Evolutionary conservation across 192 early-diverging fungal genomes (phyloP).

Genomic region (Backusella luteola): DNA sequence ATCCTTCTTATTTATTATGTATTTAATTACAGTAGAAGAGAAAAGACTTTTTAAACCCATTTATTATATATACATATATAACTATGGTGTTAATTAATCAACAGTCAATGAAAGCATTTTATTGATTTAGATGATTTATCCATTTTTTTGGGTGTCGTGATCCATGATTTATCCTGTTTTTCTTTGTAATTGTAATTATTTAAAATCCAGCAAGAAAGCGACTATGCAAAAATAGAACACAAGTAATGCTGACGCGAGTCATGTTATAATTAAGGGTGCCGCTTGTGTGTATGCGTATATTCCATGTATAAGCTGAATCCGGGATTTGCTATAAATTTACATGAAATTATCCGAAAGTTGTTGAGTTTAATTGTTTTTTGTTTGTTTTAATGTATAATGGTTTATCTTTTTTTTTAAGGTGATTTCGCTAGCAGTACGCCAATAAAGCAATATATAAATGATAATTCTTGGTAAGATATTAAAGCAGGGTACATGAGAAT

Average conservation of each 20-base stretch:
- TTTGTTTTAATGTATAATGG: not conserved
- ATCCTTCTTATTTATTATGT: not conserved
- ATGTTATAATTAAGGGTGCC: not conserved
- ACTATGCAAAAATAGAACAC: not conserved
- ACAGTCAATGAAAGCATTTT: not conserved
- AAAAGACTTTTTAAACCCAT: not conserved
- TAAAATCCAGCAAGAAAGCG: not conserved
- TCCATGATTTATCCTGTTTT: not conserved
- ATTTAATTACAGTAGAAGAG: not conserved
- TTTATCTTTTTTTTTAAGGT: not conserved
- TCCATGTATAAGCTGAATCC: not conserved
- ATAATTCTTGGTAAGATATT: not conserved
- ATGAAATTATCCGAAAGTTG: not conserved
- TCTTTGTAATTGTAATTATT: not conserved
- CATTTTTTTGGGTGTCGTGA: not conserved
- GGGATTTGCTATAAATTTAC: not conserved
- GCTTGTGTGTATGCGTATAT: not conserved
- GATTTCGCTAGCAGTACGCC: not conserved
- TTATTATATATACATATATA: not conserved
- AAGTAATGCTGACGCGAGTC: not conserved
- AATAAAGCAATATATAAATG: not conserved
- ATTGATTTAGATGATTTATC: not conserved
- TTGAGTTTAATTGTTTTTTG: not conserved
- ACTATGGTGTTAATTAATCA: not conserved
- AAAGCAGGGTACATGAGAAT: not conserved